These are phyloP conservation scores for Nakazawaea laoshanensis DNA, from an alignment of 805 yeast species.

Conservation along the genomic window DNA sequence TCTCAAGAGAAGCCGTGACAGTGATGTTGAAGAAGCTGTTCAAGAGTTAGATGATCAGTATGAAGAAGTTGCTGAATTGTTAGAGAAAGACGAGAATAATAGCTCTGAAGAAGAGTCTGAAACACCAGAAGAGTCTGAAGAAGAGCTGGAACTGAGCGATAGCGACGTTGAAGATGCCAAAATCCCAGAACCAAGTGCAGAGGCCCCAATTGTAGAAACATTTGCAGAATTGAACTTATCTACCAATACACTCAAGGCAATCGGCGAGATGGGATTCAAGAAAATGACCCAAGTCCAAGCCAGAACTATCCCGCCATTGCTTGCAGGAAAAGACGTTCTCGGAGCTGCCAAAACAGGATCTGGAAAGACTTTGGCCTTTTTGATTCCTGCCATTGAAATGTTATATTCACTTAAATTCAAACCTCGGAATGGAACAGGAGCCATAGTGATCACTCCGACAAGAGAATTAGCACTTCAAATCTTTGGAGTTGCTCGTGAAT, in stretches of 20 bases:
- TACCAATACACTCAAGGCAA: slow-evolving; percentile 73
- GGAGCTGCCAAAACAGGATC: slow-evolving; percentile 99
- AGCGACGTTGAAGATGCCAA: slow-evolving; percentile 22
- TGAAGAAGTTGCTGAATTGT: slow-evolving; percentile 46
- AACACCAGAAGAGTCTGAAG: slow-evolving; percentile 18
- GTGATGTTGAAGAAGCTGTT: slow-evolving; percentile 21
- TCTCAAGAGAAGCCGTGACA: slow-evolving; percentile 15
- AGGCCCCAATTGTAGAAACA: slow-evolving; percentile 16
- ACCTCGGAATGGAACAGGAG: slow-evolving; percentile 98
- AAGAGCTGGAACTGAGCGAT: slow-evolving; percentile 16
- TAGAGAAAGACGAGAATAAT: slow-evolving; percentile 33
- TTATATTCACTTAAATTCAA: slow-evolving; percentile 85
- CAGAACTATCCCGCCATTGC: slow-evolving; percentile 89
- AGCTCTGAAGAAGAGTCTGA: slow-evolving; percentile 16
- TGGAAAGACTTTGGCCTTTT: slow-evolving; percentile 93
- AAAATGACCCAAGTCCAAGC: slow-evolving; percentile 94
- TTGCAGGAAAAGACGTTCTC: slow-evolving; percentile 94
- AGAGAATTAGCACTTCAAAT: slow-evolving; percentile 97
- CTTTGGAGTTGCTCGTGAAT: slow-evolving; percentile 94
- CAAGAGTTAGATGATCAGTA: slow-evolving; percentile 45
- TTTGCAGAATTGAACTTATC: slow-evolving; percentile 60
- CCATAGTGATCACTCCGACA: slow-evolving; percentile 91
- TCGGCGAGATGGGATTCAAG: slow-evolving; percentile 81
- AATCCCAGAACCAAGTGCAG: slow-evolving; percentile 10
- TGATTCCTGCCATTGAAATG: slow-evolving; percentile 92